A percentile compares a stretch with the other conserved stretches of the same genome.
These are phyloP conservation scores for Xenosphaeropsis pyriputrescens DNA, from an alignment of 2,329 filamentous ascomycete genomes.

Conservation along the genomic window DNA sequence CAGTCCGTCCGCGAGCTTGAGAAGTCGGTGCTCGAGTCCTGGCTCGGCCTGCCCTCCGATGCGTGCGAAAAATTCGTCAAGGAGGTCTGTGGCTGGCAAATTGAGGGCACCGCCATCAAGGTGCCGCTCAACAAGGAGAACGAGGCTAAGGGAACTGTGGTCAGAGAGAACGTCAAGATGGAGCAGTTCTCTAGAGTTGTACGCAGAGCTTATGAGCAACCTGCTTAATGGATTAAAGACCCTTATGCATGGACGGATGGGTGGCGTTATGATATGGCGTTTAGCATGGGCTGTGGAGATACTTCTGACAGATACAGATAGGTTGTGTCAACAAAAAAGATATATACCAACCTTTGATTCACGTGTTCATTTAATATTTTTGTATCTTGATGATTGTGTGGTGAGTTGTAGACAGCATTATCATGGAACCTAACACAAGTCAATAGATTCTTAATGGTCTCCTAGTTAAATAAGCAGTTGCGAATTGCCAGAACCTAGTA, in stretches of 20 bases:
- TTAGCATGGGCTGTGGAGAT: no score
- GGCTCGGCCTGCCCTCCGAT: constrained; percentile 58
- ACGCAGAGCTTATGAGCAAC: constrained; percentile 74
- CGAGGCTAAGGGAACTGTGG: constrained; percentile 90
- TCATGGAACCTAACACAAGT: no score
- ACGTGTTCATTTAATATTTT: no score
- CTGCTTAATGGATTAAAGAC: constrained; percentile 30
- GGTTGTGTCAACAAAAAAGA: no score
- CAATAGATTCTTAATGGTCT: no score
- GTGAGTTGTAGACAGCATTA: no score
- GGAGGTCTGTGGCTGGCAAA: constrained; percentile 76
- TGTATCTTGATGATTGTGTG: no score
- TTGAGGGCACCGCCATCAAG: constrained; percentile 50
- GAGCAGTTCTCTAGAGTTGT: constrained; percentile 74
- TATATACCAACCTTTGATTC: no score
- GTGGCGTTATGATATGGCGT: background rate
- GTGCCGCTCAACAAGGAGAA: constrained; percentile 93
- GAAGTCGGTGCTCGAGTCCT: constrained; percentile 53
- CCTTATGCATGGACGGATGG: background rate
- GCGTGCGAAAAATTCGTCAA: constrained; percentile 64
- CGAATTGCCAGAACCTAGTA: no score
- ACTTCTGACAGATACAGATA: no score
- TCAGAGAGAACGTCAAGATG: constrained; percentile 87
- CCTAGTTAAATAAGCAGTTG: no score
- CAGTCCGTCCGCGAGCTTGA: constrained; percentile 65